Evolutionary conservation across 495 filamentous ascomycete species (phyloP), one percentile per base, ranked within the genome.

Genomic region (Penicillium roqueforti): DNA sequence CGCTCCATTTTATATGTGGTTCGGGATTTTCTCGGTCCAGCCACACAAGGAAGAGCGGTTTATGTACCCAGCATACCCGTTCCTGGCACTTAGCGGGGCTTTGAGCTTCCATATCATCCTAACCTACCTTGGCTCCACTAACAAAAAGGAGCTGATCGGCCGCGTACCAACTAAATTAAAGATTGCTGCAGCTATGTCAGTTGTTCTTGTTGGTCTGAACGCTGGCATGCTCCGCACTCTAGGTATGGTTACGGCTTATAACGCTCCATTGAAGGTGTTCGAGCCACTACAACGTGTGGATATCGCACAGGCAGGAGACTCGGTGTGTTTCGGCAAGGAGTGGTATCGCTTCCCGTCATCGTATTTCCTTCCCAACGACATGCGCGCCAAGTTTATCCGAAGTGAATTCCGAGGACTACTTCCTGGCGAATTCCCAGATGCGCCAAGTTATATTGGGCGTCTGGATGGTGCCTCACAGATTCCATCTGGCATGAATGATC

Each of bases 41-140:
- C 86, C 93, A 18, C 95, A 99, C 77, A 99, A 99, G 62, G 95
- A 99, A 69, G 95, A 99, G 65, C 79, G 95, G 7, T 99, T 99
- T 75, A 97, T 99, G 91, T 97, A 95, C 68, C 92, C 92, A 0
- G 86, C 85, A 20, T 99, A 99, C 67, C 93, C 95, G 8, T 87
- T 90, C 47, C 78, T 99, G 22, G 90, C 87, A n/a, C 77, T 97
- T 23, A 93, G 93, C 70, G 92, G 92, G 11, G 89, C 91, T n/a
- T 73, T 96, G 46, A 75, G 90, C 1, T 75, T 93, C 44, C 90
- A 97, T 68, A 84, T 88, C 53, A 65, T 92, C 0, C 78, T 96
- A 6, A 72, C 82, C 25, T 83, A 86, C 42, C 70, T 95, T 45
- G 88, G 90, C 11, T 83, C 80, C 23, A 76, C 80, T 25, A 77